Conservation (phyloP, 2,329 filamentous ascomycete genomes). For the Trichoderma koningiopsis region DNA sequence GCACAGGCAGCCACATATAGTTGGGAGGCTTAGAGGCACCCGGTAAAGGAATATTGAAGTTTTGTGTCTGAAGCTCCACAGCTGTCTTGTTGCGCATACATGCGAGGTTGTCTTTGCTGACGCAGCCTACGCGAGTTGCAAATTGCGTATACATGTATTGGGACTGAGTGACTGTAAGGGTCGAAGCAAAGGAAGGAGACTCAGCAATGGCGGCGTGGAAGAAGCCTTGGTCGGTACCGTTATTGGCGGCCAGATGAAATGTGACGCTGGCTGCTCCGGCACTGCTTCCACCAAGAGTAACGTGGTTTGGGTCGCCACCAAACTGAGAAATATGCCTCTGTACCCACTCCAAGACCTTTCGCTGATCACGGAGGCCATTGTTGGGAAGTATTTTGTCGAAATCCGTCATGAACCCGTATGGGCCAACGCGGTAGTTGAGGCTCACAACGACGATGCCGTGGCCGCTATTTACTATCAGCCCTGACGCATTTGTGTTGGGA, state of each 20-base stretch:
- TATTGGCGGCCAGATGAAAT: constrained; percentile 62
- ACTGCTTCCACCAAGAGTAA: constrained; percentile 68
- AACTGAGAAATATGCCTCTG: constrained; percentile 67
- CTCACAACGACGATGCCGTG: constrained; percentile 68
- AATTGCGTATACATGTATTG: constrained; percentile 57
- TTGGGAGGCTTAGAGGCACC: constrained; percentile 41
- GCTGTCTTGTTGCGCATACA: constrained; percentile 51
- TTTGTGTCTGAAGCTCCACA: constrained; percentile 45
- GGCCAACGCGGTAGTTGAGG: constrained; percentile 76
- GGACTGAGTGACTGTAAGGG: constrained; percentile 49
- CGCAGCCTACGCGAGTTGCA: constrained; percentile 47
- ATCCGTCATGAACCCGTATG: constrained; percentile 70
- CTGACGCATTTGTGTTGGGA: constrained; percentile 60
- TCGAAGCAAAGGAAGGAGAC: constrained; percentile 54
- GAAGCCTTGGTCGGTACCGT: constrained; percentile 49
- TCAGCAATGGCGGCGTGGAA: constrained; percentile 56
- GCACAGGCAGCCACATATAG: constrained; percentile 57
- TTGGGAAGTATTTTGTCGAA: constrained; percentile 62
- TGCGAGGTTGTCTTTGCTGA: constrained; percentile 42
- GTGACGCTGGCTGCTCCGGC: constrained; percentile 69
- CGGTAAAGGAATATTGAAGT: constrained; percentile 43
- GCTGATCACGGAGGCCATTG: constrained; percentile 70
- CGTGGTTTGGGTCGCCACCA: constrained; percentile 68
- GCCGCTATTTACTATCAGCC: constrained; percentile 59
- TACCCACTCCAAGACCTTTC: constrained; percentile 70